Evolutionary conservation across 1,284 basidiomycete genomes (phyloP), one percentile per base, ranked within the genome.

Genomic region (Puccinia novopanici): DNA sequence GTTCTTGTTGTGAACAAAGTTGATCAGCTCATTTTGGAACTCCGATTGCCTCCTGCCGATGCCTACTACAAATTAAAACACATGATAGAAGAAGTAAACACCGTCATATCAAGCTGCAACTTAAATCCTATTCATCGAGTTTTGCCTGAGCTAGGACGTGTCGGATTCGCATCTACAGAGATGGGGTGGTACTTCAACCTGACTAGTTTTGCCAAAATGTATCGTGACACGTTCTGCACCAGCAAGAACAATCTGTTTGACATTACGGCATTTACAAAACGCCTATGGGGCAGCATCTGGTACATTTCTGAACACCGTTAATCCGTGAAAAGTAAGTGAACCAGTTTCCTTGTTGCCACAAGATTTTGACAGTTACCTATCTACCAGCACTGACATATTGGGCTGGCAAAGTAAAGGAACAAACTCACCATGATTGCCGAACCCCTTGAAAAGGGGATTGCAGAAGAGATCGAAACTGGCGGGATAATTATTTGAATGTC

Each of bases 61-160:
- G 97, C 97, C 0, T 99, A 94, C 88, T 98, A 96, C 88, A 99
- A 99, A 89, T 93, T 99, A 83, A 97, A 94, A 86, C 96, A 98
- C 85, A 97, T 96, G 6, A 96, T 99, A 81, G 97, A 99, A 85
- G 97, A 99, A 86, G 92, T 99, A 82, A 99, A 99, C 86, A 93
- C 92, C 1, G 91, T 95, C 86, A 96, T 98, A 84, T 92, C 93
- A 92, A 89, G 90, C 54, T 92, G 97, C 84, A 91, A 97, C 86
- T 91, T 93, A 10, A 91, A 96, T 86, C 94, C 95, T 65, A 91
- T 91, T 71, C 88, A 93, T 73, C 90, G 95, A 67, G 87, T 99
- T 50, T 95, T 93, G 82, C 97, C 97, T 0, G 97, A 99, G 86
- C 90, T 90, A 61, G 97, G 96, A 61, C 99, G 99, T 84, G 95